phyloP scores from a whole-genome alignment of 768 basidiomycete genomes.

The Tulasnella calospora region DNA sequence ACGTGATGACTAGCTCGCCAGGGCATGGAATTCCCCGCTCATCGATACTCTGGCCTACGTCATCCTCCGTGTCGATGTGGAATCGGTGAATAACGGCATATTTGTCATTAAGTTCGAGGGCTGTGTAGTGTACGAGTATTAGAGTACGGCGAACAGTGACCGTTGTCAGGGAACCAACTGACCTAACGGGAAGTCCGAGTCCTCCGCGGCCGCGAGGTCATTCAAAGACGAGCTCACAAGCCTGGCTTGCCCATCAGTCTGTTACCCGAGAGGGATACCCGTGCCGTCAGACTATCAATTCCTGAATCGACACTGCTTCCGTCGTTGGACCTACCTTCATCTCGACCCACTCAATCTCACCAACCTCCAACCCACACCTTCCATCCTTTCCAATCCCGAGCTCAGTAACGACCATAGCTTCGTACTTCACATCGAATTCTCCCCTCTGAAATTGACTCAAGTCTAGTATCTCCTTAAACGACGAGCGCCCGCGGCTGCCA shows the following conservation, averaged over 20 bases:
- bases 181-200: conserved; percentile 38
- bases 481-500: background rate
- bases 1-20: background rate
- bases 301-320: background rate
- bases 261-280: background rate
- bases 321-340: conserved; percentile 43
- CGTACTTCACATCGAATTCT: conserved; percentile 48
- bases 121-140: background rate
- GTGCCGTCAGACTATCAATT: background rate
- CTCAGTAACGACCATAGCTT: background rate
- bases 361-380: conserved; percentile 54
- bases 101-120: background rate
- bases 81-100: conserved; percentile 36
- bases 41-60: background rate
- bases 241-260: conserved; percentile 47
- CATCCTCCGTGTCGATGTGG: background rate
- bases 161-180: conserved; percentile 31
- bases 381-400: conserved; percentile 43
- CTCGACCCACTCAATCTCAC: conserved; percentile 43
- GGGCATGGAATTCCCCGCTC: background rate
- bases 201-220: conserved; percentile 39
- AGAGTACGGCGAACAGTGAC: background rate
- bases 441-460: conserved; percentile 48
- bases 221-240: conserved; percentile 42
- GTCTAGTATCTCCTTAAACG: conserved; percentile 34